Evolutionary conservation across 805 yeast genomes (phyloP).

Genomic region (Cyberlindnera mrakii): DNA sequence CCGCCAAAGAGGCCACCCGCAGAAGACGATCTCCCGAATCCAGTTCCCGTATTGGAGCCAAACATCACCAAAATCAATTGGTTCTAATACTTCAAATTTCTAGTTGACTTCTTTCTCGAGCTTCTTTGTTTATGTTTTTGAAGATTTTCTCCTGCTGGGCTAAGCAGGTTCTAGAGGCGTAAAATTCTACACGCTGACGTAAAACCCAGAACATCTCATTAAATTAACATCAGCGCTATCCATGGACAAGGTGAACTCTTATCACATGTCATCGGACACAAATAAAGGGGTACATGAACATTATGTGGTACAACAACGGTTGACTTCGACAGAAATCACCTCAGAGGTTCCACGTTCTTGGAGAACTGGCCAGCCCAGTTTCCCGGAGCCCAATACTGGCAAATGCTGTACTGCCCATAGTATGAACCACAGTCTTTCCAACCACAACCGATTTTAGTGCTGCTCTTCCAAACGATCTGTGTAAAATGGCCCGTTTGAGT

Average conservation of each 20-base stretch:
- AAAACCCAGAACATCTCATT: too few relatives aligned
- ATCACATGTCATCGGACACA: too few relatives aligned
- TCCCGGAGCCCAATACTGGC: constrained; percentile 66
- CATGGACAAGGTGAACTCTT: too few relatives aligned
- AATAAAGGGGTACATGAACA: too few relatives aligned
- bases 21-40: constrained; percentile 19
- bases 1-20: constrained; percentile 22
- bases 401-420: constrained; percentile 54
- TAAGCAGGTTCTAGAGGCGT: neutral
- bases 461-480: constrained; percentile 66
- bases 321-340: neutral
- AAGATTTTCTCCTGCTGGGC: neutral
- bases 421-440: constrained; percentile 45
- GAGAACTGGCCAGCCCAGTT: constrained; percentile 42
- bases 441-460: constrained; percentile 68
- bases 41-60: constrained; percentile 12
- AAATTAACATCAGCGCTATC: too few relatives aligned
- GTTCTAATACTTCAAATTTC: neutral
- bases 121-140: constrained; percentile 1
- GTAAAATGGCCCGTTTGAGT: constrained; percentile 70
- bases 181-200: neutral
- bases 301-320: too few relatives aligned
- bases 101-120: neutral
- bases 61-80: constrained; percentile 12
- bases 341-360: constrained; percentile 28